Conservation (phyloP, 371 early-diverging fungal species). For the Syncephalastrum contaminatum region DNA sequence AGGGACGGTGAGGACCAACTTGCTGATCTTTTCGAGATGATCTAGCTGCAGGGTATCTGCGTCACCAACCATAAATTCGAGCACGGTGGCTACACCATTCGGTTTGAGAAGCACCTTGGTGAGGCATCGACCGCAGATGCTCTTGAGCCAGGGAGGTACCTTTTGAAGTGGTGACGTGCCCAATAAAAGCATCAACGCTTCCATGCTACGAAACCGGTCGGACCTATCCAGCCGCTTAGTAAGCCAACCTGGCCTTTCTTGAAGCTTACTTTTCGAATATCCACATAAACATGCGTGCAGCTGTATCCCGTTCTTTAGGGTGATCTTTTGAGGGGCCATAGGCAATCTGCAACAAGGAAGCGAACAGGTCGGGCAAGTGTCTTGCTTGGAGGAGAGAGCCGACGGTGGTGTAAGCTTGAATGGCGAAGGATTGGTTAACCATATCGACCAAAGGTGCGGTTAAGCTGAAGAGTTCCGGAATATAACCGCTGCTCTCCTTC, state of each 20-base stretch:
- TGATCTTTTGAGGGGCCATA: conserved; percentile 55
- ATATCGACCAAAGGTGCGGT: conserved; percentile 25
- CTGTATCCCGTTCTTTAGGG: conserved; percentile 40
- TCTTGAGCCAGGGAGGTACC: conserved; percentile 61
- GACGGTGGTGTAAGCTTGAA: conserved; percentile 53
- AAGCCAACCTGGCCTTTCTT: neutral
- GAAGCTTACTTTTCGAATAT: conserved; percentile 33
- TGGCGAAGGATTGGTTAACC: conserved; percentile 19
- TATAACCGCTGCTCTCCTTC: neutral
- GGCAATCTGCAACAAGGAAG: conserved; percentile 64
- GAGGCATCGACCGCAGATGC: conserved; percentile 64
- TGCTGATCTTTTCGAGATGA: conserved; percentile 63
- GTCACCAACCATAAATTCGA: conserved; percentile 65
- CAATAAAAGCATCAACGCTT: conserved; percentile 61
- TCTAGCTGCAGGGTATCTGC: conserved; percentile 48
- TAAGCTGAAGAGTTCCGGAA: conserved; percentile 2
- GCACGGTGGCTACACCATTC: conserved; percentile 59
- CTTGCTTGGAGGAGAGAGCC: conserved; percentile 54
- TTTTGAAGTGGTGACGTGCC: conserved; percentile 57
- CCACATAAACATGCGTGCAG: conserved; percentile 47
- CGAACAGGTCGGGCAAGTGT: conserved; percentile 66
- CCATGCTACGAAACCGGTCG: conserved; percentile 56
- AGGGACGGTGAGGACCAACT: conserved; percentile 66
- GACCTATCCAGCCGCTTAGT: conserved; percentile 24
- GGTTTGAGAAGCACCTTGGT: conserved; percentile 62